Evolutionary conservation across 2,329 filamentous ascomycete genomes (phyloP), one percentile per base, ranked within the genome.

Genomic region (Nectriaceae sp.): DNA sequence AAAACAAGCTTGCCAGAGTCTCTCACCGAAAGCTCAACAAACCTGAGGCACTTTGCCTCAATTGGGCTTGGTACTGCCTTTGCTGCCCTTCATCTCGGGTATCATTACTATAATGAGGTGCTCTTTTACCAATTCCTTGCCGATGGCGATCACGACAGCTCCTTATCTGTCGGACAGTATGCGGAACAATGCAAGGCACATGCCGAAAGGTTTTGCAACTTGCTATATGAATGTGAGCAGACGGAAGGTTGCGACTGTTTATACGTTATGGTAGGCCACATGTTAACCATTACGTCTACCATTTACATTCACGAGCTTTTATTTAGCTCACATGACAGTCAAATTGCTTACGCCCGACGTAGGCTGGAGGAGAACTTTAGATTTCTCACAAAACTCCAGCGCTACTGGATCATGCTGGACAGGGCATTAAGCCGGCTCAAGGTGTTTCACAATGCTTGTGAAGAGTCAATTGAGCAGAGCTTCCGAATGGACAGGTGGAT

Each of bases 401-500:
- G 3, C 3, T 20, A 47, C 20, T 47, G 38, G 44, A 13, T 29
- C 4, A 41, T 21, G n/a, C 38, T 47, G 4, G 31, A 47, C 29
- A 33, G 20, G 10, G 20, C 44, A 6, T 20, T 47, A 4, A 29
- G 8, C 3, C 4, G 44, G 5, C 24, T 41, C 3, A 33, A 29
- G 19, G 44, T 42, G 4, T 47, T 47, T 16, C 44, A 47, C 20
- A 41, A 47, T 21, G 44, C 44, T 3, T 47, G 44, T 18, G 6
- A 35, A 15, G 31, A 36, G 4, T 47, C 44, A 4, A 42, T 42
- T 5, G 44, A 47, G 20, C 37, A 47, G n/a, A 20, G n/a, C 11
- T 47, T 47, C 35, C 16, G 39, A 18, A 47, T 47, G 44, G 44
- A 47, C 20, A 16, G 18, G 22, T 47, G 44, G 44, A 47, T 47